Conservation (phyloP, 768 basidiomycete genomes). For the Auriculariales sp. region DNA sequence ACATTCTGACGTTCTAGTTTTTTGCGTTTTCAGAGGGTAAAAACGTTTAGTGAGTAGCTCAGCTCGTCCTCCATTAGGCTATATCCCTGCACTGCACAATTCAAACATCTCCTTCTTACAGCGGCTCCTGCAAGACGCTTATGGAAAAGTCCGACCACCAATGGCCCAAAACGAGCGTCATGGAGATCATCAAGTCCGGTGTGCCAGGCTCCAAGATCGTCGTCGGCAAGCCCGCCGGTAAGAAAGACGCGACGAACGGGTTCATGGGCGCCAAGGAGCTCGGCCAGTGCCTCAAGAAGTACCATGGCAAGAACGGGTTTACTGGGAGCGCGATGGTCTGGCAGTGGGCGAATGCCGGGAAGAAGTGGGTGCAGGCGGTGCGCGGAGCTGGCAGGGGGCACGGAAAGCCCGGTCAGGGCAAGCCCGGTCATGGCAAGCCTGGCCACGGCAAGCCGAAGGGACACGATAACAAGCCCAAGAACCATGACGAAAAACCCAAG, state of each 20-base stretch:
- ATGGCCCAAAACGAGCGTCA: slow-evolving; percentile 20
- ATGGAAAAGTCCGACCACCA: slow-evolving; percentile 14
- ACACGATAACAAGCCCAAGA: too few relatives aligned
- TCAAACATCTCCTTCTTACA: too few relatives aligned
- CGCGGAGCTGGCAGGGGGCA: too few relatives aligned
- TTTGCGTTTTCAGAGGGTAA: too few relatives aligned
- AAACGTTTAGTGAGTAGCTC: background rate
- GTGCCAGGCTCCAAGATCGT: slow-evolving; percentile 50
- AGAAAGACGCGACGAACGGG: slow-evolving; percentile 39
- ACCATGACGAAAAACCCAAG: too few relatives aligned
- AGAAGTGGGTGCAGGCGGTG: background rate
- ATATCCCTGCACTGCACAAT: too few relatives aligned
- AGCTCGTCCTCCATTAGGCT: background rate
- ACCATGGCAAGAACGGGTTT: slow-evolving; percentile 47
- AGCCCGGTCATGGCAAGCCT: too few relatives aligned
- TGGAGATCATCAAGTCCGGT: slow-evolving; percentile 44
- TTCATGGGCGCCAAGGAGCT: slow-evolving; percentile 46
- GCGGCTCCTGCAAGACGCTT: slow-evolving; percentile 9
- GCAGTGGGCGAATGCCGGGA: slow-evolving; percentile 1
- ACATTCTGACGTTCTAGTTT: slow-evolving; percentile 9
- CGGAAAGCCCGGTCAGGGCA: too few relatives aligned
- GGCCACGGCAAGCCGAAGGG: too few relatives aligned
- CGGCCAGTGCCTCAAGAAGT: slow-evolving; percentile 39
- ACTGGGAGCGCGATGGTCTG: slow-evolving; percentile 23
- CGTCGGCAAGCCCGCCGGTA: slow-evolving; percentile 56